Evolutionary conservation across 2,329 filamentous ascomycete species (phyloP), one percentile per base, ranked within the genome.

Genomic region (Diaporthe citriasiana): DNA sequence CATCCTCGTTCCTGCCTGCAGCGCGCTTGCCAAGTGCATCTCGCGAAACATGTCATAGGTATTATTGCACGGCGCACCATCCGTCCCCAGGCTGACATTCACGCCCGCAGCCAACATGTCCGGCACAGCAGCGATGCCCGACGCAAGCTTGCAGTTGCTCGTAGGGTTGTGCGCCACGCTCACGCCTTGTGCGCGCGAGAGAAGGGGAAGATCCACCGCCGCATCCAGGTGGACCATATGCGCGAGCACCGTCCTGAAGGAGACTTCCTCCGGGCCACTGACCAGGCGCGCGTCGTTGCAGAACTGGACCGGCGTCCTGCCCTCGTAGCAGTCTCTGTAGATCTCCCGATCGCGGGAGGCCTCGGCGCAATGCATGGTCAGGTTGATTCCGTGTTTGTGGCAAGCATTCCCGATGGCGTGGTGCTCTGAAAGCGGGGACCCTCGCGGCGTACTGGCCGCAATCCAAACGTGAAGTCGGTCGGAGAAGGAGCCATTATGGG

Each of bases 61-160:
- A 75, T 88, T 88, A 47, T 86, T 86, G 78, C 87, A 89, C 0
- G 87, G 87, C 0, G 87, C 87, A 0, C 87, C 87, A 76, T 89
- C 87, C 0, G 87, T 89, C 0, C 87, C 88, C 0, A 89, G 79
- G 0, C 81, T 80, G 9, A 89, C 83, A 74, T 87, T 88, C 8
- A 89, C 83, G 0, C 82, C 82, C 0, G 80, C 81, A 0, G 78
- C 74, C 30, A 87, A 79, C 78, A 89, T 80, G 35, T 85, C 83
- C 0, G 86, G 86, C 0, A 89, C 82, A 7, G 82, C 81, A 33
- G 85, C 85, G 70, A 88, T 84, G 0, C 87, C 88, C 1, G 86
- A 88, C 0, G 85, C 87, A 19, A 89, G 83, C 78, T 89, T 89
- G 38, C 83, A 82, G 76, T 89, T 89, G 72, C 84, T 87, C 3